Percentiles rank a stretch among this genome's conserved stretches.
Conservation (phyloP, 129 eudicot genomes). For the Chrysanthemum lavandulifolium region DNA sequence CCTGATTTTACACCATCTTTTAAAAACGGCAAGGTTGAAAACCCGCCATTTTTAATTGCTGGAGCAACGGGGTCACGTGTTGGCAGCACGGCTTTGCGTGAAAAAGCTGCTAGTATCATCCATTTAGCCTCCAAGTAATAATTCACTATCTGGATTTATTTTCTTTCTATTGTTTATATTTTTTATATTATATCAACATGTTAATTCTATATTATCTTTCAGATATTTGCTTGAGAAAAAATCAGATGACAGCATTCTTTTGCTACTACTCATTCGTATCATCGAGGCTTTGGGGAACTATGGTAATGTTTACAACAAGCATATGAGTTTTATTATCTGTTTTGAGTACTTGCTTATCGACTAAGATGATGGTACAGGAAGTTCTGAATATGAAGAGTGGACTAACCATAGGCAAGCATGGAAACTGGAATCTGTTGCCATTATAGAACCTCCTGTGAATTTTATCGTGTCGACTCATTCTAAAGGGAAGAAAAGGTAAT, state of each 20-base stretch:
- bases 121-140: constrained; percentile 85
- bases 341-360: constrained; percentile 16
- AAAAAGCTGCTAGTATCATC: constrained; percentile 75
- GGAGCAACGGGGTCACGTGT: constrained; percentile 89
- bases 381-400: constrained; percentile 98
- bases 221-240: constrained; percentile 90
- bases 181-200: background rate
- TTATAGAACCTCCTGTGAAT: constrained; percentile 86
- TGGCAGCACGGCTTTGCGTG: constrained; percentile 67
- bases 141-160: background rate
- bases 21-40: constrained; percentile 56
- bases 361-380: constrained; percentile 50
- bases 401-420: constrained; percentile 94
- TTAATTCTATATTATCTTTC: constrained; percentile 2
- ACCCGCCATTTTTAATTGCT: constrained; percentile 68
- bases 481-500: constrained; percentile 79
- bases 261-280: constrained; percentile 82
- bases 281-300: constrained; percentile 89
- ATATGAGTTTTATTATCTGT: background rate
- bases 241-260: constrained; percentile 92
- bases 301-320: constrained; percentile 45
- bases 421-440: constrained; percentile 94
- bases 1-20: constrained; percentile 83
- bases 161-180: background rate
- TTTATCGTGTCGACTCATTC: constrained; percentile 68